These are phyloP conservation scores for Mortierella sp. DNA, from an alignment of 371 early-diverging fungal genomes.

Conservation along the genomic window DNA sequence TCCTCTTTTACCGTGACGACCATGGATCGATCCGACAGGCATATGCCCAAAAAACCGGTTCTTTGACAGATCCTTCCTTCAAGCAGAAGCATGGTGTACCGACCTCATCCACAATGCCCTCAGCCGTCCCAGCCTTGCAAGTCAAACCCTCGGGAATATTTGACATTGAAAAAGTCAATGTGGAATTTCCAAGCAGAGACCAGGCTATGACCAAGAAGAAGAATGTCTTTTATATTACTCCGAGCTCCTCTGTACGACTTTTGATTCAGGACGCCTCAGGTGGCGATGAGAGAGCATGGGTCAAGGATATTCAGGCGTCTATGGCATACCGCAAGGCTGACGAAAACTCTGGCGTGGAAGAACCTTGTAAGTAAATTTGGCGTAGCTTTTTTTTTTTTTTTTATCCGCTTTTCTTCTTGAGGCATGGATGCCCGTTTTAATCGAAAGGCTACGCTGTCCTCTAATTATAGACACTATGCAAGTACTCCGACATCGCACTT, in stretches of 20 bases:
- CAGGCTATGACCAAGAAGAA: conserved; percentile 44
- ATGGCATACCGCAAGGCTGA: conserved; percentile 31
- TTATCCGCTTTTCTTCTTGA: not conserved
- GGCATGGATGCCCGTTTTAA: not conserved
- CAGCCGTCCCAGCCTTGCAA: conserved; percentile 12
- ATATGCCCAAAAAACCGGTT: conserved; percentile 22
- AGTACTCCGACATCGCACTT: conserved; percentile 35
- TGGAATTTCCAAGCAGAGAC: conserved; percentile 28
- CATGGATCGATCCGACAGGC: conserved; percentile 31
- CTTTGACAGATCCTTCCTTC: conserved; percentile 14
- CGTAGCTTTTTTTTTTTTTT: not conserved
- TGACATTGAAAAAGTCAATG: conserved; percentile 31
- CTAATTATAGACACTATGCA: conserved; percentile 25
- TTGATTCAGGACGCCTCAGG: conserved; percentile 42
- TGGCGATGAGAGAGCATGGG: conserved; percentile 39
- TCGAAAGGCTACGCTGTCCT: not conserved
- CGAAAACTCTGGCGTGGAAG: conserved; percentile 31
- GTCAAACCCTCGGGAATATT: conserved; percentile 49
- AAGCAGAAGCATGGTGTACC: conserved; percentile 10
- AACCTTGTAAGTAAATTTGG: conserved; percentile 23
- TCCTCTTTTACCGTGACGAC: conserved; percentile 46
- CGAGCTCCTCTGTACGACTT: conserved; percentile 32
- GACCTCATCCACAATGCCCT: too few relatives aligned
- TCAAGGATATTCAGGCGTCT: conserved; percentile 36
- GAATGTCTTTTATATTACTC: conserved; percentile 36